Percentiles rank a stretch among this genome's conserved stretches.
Evolutionary conservation across 768 basidiomycete genomes (phyloP).

Genomic region (Lactarius quietus): DNA sequence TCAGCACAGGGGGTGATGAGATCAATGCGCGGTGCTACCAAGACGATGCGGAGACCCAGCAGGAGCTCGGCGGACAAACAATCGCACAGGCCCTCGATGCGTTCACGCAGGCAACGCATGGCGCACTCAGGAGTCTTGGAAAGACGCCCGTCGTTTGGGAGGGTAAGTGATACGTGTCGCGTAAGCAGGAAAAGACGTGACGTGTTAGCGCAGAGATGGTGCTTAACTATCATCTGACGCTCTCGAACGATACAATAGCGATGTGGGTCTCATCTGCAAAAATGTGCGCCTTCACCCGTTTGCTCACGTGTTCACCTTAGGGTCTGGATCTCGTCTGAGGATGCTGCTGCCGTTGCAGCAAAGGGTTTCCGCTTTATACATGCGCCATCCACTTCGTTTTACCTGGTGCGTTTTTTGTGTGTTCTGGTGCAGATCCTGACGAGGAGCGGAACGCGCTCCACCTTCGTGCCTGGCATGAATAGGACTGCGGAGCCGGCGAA

Average conservation of each 20-base stretch:
- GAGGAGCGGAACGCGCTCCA: not conserved
- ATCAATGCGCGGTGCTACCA: conserved; percentile 65
- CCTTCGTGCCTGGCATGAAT: not conserved
- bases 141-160: conserved; percentile 87
- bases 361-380: conserved; percentile 64
- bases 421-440: not conserved
- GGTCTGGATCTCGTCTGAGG: conserved; percentile 67
- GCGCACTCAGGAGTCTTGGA: conserved; percentile 46
- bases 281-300: not conserved
- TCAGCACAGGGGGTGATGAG: conserved; percentile 86
- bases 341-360: conserved; percentile 56
- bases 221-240: not conserved
- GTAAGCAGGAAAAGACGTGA: not conserved
- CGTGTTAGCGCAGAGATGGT: not conserved
- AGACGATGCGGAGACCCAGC: conserved; percentile 57
- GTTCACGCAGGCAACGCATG: conserved; percentile 62
- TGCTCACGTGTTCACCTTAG: conserved; percentile 32
- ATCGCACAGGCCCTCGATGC: conserved; percentile 59
- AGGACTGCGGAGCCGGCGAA: conserved; percentile 68
- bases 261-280: not conserved
- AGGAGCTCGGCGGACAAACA: conserved; percentile 42
- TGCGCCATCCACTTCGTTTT: conserved; percentile 71
- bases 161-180: conserved; percentile 37
- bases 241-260: conserved; percentile 16
- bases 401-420: conserved; percentile 44